Percentiles rank a stretch among this genome's conserved stretches.
Evolutionary conservation across 345 rosid species (phyloP).

Genomic region (Turnera subulata): DNA sequence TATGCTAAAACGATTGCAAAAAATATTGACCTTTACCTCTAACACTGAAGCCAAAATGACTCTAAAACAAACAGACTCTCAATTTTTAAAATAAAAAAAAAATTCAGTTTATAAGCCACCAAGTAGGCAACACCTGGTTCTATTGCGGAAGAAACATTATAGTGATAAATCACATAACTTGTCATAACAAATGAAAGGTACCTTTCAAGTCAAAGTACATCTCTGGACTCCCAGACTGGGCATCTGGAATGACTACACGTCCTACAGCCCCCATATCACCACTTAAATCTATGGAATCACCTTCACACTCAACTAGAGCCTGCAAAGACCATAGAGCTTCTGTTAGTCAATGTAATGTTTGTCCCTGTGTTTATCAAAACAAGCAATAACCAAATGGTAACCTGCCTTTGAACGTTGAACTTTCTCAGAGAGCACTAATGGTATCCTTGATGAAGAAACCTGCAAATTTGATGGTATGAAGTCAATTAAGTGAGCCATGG

Average conservation of each 20-base stretch:
- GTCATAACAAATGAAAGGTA: constrained; percentile 16
- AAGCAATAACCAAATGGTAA: too few species aligned
- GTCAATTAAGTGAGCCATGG: constrained; percentile 16
- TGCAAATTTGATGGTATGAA: constrained; percentile 29
- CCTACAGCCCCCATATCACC: constrained; percentile 99
- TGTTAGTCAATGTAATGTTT: not conserved
- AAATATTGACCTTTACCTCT: too few species aligned
- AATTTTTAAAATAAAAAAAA: too few species aligned
- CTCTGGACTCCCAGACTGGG: constrained; percentile 47
- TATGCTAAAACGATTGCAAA: too few species aligned
- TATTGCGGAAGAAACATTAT: too few species aligned
- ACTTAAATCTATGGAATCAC: constrained; percentile 88
- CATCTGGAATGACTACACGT: constrained; percentile 62
- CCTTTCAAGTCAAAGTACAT: constrained; percentile 89
- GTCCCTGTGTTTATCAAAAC: not conserved
- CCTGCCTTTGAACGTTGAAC: constrained; percentile 79
- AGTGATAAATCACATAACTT: not conserved
- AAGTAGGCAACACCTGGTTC: too few species aligned
- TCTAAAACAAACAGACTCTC: too few species aligned
- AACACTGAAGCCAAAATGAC: too few species aligned
- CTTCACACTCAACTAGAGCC: constrained; percentile 97
- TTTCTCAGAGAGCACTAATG: constrained; percentile 89
- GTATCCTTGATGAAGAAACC: constrained; percentile 73
- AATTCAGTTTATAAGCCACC: too few species aligned
- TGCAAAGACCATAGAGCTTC: constrained; percentile 33